Conservation (phyloP, 257 asterid genomes). For the Solanum chiquidenum region DNA sequence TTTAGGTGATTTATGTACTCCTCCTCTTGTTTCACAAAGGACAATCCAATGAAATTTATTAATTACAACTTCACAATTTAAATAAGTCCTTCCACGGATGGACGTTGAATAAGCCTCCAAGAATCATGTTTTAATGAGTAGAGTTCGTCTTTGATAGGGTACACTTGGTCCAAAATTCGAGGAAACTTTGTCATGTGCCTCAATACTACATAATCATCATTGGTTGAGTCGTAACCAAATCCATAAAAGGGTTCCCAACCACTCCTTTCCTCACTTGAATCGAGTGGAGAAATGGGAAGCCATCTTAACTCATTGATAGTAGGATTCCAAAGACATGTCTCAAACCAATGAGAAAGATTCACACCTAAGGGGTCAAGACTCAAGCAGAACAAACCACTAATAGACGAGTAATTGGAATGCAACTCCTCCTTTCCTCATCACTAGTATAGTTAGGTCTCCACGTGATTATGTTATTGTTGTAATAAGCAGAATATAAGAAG, state of each 20-base stretch:
- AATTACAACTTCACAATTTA: background rate
- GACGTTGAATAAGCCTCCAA: background rate
- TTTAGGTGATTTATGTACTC: no score
- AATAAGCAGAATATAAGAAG: background rate
- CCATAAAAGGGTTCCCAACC: background rate
- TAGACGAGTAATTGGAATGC: background rate
- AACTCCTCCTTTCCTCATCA: no score
- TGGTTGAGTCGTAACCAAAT: background rate
- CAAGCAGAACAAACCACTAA: background rate
- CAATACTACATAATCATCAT: background rate
- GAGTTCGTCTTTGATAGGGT: background rate
- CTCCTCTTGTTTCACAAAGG: background rate
- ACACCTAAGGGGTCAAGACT: background rate
- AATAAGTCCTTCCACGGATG: rapidly evolving
- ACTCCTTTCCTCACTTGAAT: no score
- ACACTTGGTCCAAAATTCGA: no score
- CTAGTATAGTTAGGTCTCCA: background rate
- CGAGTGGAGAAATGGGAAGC: background rate
- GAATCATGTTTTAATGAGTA: background rate
- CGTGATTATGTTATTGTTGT: background rate
- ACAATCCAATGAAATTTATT: background rate
- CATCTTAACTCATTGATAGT: background rate
- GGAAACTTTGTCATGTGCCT: background rate
- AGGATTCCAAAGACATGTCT: background rate
- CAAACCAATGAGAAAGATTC: no score